phyloP scores from a whole-genome alignment of 2,329 filamentous ascomycete genomes.

The Massarina eburnea region DNA sequence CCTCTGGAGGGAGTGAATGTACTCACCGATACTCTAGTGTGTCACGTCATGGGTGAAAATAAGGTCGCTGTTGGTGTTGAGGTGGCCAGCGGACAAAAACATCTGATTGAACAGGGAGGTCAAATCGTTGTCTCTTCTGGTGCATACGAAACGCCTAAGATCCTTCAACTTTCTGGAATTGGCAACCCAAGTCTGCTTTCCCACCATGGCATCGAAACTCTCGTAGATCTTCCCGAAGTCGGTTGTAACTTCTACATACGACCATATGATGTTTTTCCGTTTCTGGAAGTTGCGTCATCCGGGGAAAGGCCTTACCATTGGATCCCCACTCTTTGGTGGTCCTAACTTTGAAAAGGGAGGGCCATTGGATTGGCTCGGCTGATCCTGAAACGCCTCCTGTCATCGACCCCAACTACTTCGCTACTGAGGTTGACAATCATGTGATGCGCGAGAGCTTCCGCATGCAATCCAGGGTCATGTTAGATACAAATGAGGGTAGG shows the following conservation, averaged over 20 bases:
- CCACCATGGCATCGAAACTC: constrained; percentile 52
- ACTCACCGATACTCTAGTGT: constrained; percentile 14
- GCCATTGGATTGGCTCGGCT: constrained; percentile 29
- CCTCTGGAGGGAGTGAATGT: constrained; percentile 16
- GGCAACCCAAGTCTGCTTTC: constrained; percentile 48
- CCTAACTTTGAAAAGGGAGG: constrained; percentile 23
- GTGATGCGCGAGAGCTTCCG: constrained; percentile 51
- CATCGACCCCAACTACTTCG: constrained; percentile 55
- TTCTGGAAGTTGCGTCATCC: constrained; percentile 30
- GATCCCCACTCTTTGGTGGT: constrained; percentile 19
- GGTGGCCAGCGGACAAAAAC: constrained; percentile 11
- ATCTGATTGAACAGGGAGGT: constrained; percentile 8
- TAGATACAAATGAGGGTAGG: constrained; percentile 48
- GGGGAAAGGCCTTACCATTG: constrained; percentile 22
- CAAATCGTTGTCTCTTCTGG: constrained; percentile 36
- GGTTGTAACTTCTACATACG: constrained; percentile 65
- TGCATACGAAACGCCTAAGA: constrained; percentile 29
- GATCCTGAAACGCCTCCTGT: constrained; percentile 52
- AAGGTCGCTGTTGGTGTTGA: constrained; percentile 20
- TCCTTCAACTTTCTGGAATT: constrained; percentile 36
- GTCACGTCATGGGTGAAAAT: constrained; percentile 10
- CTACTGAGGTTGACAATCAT: constrained; percentile 53
- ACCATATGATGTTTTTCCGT: constrained; percentile 48
- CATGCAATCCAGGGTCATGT: constrained; percentile 46
- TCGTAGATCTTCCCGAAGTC: constrained; percentile 61